Conservation (phyloP, 108 stramenopile species). For the Ochromonas danica region DNA sequence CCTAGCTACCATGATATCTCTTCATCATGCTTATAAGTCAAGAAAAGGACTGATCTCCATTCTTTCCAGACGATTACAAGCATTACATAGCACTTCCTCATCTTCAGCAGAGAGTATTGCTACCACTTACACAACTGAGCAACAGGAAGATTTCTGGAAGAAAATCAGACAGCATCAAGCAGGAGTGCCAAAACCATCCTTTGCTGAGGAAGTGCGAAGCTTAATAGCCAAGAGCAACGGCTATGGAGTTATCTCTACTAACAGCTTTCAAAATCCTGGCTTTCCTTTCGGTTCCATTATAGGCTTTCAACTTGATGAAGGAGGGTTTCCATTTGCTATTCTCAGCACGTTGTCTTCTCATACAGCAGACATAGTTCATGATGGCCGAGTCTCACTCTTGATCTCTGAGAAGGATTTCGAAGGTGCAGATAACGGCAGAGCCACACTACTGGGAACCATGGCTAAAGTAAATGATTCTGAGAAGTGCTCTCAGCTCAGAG, state of each 20-base stretch:
- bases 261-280: conserved; percentile 49
- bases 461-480: conserved; percentile 55
- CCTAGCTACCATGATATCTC: too few relatives aligned
- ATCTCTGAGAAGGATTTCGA: conserved; percentile 86
- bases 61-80: too few relatives aligned
- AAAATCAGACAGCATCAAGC: conserved; percentile 1
- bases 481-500: conserved; percentile 64
- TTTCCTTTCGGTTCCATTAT: conserved; percentile 87
- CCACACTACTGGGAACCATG: conserved; percentile 81
- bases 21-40: too few relatives aligned
- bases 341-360: conserved; percentile 88
- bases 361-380: conserved; percentile 76
- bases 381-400: conserved; percentile 74
- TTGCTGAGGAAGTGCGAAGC: conserved; percentile 45
- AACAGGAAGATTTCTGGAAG: background rate
- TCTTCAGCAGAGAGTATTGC: too few relatives aligned
- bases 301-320: conserved; percentile 85
- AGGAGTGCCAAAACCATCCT: background rate
- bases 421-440: conserved; percentile 89
- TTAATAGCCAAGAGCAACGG: conserved; percentile 51
- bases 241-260: conserved; percentile 55
- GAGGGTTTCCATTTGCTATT: conserved; percentile 80
- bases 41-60: too few relatives aligned
- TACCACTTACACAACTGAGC: too few relatives aligned
- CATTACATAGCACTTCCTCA: too few relatives aligned